Percentiles rank a stretch among this genome's conserved stretches.
Conservation (phyloP, 495 filamentous ascomycete genomes). For the Podospora didyma region DNA sequence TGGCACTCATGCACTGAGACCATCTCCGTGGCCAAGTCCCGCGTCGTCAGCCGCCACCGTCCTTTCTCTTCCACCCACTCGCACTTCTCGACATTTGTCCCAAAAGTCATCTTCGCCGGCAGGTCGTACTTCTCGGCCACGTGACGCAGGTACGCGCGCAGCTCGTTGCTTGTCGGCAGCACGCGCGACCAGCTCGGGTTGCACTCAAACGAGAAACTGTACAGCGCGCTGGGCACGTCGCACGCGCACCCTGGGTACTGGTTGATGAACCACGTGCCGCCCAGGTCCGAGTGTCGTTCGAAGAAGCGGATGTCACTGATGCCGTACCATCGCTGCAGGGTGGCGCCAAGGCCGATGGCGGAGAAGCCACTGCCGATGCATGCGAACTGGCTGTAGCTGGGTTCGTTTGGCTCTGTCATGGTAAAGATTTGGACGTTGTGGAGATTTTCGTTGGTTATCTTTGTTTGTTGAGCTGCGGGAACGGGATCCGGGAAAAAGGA, state of each 20-base stretch:
- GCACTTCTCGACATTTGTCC: conserved; percentile 54
- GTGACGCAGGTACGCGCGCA: conserved; percentile 52
- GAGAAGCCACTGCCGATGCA: conserved; percentile 63
- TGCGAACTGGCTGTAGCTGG: conserved; percentile 30
- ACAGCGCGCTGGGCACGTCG: conserved; percentile 44
- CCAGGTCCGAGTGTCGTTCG: conserved; percentile 56
- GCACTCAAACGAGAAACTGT: conserved; percentile 59
- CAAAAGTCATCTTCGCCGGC: conserved; percentile 43
- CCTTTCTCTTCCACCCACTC: conserved; percentile 54
- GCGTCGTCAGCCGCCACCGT: conserved; percentile 26
- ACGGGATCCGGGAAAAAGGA: too few relatives aligned
- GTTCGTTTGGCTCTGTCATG: too few relatives aligned
- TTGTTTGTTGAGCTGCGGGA: too few relatives aligned
- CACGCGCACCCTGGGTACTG: conserved; percentile 56
- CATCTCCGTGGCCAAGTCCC: neutral
- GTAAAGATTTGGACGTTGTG: too few relatives aligned
- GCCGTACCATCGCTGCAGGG: conserved; percentile 53
- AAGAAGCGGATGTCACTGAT: conserved; percentile 56
- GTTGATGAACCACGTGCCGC: conserved; percentile 68
- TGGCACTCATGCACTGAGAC: conserved; percentile 22
- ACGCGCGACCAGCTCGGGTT: conserved; percentile 57
- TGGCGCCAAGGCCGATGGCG: conserved; percentile 62
- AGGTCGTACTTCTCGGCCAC: conserved; percentile 57
- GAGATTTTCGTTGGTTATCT: too few relatives aligned
- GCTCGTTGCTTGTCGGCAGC: conserved; percentile 52